Evolutionary conservation across 306 rosid genomes (phyloP).

Genomic region (Macrotyloma uniflorum): DNA sequence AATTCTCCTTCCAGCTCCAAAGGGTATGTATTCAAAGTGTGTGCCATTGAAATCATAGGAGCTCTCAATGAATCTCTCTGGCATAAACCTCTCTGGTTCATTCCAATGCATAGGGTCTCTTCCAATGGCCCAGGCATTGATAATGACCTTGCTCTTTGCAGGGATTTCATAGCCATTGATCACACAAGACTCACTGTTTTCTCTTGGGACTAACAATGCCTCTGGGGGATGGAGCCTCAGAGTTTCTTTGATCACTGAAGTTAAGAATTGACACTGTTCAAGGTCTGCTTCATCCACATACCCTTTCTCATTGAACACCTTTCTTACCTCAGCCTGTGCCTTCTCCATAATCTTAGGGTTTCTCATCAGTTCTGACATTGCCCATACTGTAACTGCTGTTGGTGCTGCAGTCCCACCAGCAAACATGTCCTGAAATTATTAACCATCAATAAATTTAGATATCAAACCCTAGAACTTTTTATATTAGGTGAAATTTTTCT

Average conservation of each 20-base stretch:
- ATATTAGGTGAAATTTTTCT: no score
- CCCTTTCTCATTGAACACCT: background rate
- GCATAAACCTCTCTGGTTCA: background rate
- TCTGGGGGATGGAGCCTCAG: background rate
- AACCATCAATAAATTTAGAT: background rate
- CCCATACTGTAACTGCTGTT: background rate
- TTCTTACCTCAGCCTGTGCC: background rate
- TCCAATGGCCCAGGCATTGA: conserved; percentile 6
- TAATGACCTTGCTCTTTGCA: background rate
- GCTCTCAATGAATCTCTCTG: background rate
- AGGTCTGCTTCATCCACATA: background rate
- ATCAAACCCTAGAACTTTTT: no score
- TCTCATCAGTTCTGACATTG: background rate
- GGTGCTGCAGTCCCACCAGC: background rate
- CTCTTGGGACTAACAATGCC: background rate
- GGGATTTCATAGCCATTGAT: conserved; percentile 9
- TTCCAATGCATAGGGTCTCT: background rate
- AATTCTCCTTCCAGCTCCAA: conserved; percentile 8
- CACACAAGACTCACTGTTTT: background rate
- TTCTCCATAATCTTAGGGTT: background rate
- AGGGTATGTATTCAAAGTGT: background rate
- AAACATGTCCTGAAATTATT: conserved; percentile 14
- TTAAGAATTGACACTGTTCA: background rate
- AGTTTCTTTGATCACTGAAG: background rate
- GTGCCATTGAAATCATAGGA: background rate